Percentiles rank a stretch among this genome's conserved stretches.
Conservation (phyloP, 305 asterid genomes). For the Caryopteris hybrid region DNA sequence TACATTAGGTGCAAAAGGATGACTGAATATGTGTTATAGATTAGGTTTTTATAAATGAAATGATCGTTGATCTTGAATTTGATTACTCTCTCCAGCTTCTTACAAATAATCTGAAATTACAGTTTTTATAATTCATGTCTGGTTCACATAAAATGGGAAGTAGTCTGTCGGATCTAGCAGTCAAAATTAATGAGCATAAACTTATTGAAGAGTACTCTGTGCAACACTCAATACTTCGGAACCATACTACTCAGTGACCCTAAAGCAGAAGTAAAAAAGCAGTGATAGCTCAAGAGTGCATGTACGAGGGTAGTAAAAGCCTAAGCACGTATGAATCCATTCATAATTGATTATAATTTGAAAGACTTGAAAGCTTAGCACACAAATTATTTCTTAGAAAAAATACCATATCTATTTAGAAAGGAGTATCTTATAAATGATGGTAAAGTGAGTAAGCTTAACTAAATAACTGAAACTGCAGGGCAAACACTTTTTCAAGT, state of each 20-base stretch:
- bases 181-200: neutral
- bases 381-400: neutral
- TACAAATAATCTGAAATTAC: neutral
- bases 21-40: neutral
- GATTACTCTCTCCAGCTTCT: neutral
- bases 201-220: neutral
- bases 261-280: neutral
- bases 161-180: constrained; percentile 2
- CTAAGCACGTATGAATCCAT: neutral
- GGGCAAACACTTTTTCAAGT: constrained; percentile 59
- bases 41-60: neutral
- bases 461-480: constrained; percentile 37
- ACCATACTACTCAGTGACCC: neutral
- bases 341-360: too few species aligned
- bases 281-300: neutral
- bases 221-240: neutral
- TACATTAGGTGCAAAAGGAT: neutral
- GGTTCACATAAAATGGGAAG: neutral
- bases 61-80: neutral
- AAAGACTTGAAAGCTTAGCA: neutral
- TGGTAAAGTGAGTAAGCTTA: neutral
- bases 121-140: neutral
- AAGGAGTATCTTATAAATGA: neutral
- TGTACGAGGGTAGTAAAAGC: neutral
- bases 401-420: neutral